phyloP scores from a whole-genome alignment of 495 filamentous ascomycete genomes.

The Daldinia caldariorum region DNA sequence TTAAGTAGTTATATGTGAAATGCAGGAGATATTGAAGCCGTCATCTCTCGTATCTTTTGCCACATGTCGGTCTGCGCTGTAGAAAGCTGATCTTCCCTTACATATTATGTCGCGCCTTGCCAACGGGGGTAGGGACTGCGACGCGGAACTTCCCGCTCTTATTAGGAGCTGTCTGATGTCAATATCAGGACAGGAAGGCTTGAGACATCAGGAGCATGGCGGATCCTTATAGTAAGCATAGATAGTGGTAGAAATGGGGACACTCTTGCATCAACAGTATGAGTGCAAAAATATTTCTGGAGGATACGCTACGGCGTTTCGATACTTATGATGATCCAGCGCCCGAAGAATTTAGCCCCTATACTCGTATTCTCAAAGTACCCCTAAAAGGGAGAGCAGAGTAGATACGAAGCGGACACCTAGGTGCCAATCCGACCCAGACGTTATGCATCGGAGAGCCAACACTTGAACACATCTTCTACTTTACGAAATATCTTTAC shows the following conservation, averaged over 20 bases:
- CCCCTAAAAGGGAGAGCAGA: constrained; percentile 12
- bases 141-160: constrained; percentile 26
- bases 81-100: constrained; percentile 42
- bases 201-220: constrained; percentile 47
- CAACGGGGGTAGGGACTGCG: constrained; percentile 8
- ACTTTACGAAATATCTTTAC: constrained; percentile 27
- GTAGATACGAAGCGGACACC: background rate
- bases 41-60: constrained; percentile 45
- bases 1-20: background rate
- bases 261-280: constrained; percentile 51
- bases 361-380: constrained; percentile 31
- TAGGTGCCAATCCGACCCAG: constrained; percentile 45
- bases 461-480: constrained; percentile 42
- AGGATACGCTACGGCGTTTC: constrained; percentile 46
- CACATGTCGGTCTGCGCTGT: constrained; percentile 47
- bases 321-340: background rate
- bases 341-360: constrained; percentile 12
- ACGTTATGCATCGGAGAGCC: constrained; percentile 42
- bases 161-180: constrained; percentile 44
- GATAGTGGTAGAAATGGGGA: constrained; percentile 49
- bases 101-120: constrained; percentile 44
- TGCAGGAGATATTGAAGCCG: constrained; percentile 36
- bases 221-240: constrained; percentile 38
- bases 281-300: constrained; percentile 49
- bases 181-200: constrained; percentile 40